Conservation (phyloP, 345 rosid genomes). For the Boechera divaricarpa region DNA sequence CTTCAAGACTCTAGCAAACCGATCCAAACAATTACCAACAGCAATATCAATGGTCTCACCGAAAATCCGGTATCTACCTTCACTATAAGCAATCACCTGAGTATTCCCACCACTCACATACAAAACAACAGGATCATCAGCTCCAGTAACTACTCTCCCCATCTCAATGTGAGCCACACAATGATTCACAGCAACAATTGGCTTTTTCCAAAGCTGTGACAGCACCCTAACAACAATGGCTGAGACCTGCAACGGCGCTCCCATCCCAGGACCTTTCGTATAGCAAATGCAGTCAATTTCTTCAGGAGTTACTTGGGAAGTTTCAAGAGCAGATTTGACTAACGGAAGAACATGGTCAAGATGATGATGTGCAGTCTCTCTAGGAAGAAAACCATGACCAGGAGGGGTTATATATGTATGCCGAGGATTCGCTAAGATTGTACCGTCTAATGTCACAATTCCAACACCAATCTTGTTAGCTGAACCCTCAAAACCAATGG, state of each 20-base stretch:
- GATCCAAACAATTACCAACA: conserved; percentile 96
- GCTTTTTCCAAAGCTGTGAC: conserved; percentile 92
- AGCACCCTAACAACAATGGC: conserved; percentile 79
- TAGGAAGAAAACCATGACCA: conserved; percentile 96
- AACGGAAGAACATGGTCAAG: conserved; percentile 85
- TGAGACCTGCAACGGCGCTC: conserved; percentile 86
- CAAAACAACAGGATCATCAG: conserved; percentile 89
- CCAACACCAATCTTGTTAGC: conserved; percentile 96
- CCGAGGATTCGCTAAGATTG: conserved; percentile 88
- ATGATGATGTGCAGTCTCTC: conserved; percentile 95
- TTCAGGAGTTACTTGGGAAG: conserved; percentile 64
- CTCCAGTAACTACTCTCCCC: conserved; percentile 95
- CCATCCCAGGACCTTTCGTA: conserved; percentile 98
- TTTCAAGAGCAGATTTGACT: conserved; percentile 67
- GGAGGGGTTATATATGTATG: conserved; percentile 97
- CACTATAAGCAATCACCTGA: conserved; percentile 97
- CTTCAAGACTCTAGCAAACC: conserved; percentile 87
- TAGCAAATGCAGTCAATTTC: conserved; percentile 92
- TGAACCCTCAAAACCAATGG: conserved; percentile 92
- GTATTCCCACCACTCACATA: conserved; percentile 99
- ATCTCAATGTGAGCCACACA: conserved; percentile 99
- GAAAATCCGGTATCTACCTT: conserved; percentile 87
- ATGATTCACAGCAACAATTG: conserved; percentile 86
- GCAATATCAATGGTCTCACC: conserved; percentile 99
- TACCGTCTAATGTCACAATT: conserved; percentile 79